Base-by-base conservation (phyloP, 1,284 basidiomycete genomes). In the Papiliotrema fonsecae region DNA sequence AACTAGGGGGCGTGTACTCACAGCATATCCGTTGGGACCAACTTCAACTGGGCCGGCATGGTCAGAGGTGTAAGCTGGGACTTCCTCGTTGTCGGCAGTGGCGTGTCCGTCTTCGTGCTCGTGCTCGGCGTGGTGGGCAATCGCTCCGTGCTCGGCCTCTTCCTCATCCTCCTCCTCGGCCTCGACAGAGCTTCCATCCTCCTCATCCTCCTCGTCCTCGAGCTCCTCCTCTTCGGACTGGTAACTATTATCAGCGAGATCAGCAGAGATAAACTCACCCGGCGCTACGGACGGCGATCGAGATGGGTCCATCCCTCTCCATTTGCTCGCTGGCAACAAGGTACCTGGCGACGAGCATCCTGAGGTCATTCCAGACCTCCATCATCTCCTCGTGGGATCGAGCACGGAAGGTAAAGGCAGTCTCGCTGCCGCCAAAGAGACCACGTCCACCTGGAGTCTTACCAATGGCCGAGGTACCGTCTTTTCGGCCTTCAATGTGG, bases 351-450 rank as follows among this genome's bases (percentile, higher is more conserved):
- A 89, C 93, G 50, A 98, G 79, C 90, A 97, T 96, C 62, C 92
- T 80, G 48, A 96, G 80, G 73, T 97, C 96, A 74, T 97, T 97
- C 94, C 96, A 98, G 88, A 96, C 97, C 76, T 97, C 94, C 90
- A 97, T 93, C 88, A 97, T 91, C 68, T 97, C 94, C 60, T 97
- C 93, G 66, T 89, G 84, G 58, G 83, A 86, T 56, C 93, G 79
- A 38, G 88, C 82, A 45, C 92, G 82, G 81, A 98, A 97, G 40
- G 85, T 90, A 84, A 88, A 97, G 22, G 89, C 89, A 51, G 76
- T 76, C 50, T 79, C 78, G 55, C 71, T 72, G 50, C 73, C 69
- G 52, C 76, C 72, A 52, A 77, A 72, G 51, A 79, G 65, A 54
- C 78, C 70, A 62, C 76, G 56, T 9, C 84, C 83, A 4, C 83